Evolutionary conservation across 768 basidiomycete species (phyloP), one percentile per base, ranked within the genome.

Genomic region (Aureoboletus auriporus): DNA sequence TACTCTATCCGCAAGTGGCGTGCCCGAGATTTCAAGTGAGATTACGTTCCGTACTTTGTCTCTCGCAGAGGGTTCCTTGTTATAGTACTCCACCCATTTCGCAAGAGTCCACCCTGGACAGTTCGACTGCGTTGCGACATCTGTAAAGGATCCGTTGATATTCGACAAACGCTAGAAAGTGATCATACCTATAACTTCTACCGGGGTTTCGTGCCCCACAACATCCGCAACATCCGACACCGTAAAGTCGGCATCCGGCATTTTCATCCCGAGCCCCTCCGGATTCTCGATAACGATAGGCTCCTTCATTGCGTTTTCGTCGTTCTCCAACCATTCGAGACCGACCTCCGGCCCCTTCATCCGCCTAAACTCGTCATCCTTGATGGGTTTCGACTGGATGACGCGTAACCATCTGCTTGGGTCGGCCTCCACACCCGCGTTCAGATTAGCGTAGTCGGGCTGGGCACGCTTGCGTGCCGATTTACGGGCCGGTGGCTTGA

Each of bases 1-100:
- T 20, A 99, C 83, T 64, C 77, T 76, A 55, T 89, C 80, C 8
- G 85, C 86, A 7, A 98, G 75, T 43, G 79, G 72, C 4, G 91
- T 93, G 7, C 89, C 91, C 2, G 90, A 90, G 23, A 98, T 85
- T 65, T 99, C 95, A 42, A 98, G 71, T 3, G 91, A 93, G 47
- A 99, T 99, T 28, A 99, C 92, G 60, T 99, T 99, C 52, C 86
- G 82, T 30, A 96, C 82, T 65, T 91, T 95, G 62, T 94, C 90
- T 45, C 88, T 80, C 38, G 76, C 72, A 6, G 76, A 71, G 1
- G 83, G 75, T 16, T 88, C 82, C 12, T 79, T 72, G 51, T 81
- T 75, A 65, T 85, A 89, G 62, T 95, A 95, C 50, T 86, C 84
- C 5, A 86, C 89, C 95, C 95, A 99, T 67, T 82, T 86, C 8